Base-by-base conservation (phyloP, 2,329 filamentous ascomycete species). In the Nannizzia gypsea region DNA sequence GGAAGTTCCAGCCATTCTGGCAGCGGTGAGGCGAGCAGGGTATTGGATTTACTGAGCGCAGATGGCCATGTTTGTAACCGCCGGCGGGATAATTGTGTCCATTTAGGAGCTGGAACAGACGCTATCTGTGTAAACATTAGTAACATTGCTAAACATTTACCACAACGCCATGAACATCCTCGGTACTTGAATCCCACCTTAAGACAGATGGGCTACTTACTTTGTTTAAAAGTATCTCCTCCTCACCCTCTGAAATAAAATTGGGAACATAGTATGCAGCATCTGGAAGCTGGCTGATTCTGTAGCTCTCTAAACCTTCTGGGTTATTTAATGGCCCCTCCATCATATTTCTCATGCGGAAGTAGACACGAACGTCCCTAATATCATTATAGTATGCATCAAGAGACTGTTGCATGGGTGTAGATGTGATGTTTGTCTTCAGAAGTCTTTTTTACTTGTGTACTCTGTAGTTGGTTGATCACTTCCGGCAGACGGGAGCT, bases 51-150 rank as follows among this genome's bases (percentile, higher is more conserved):
- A 38, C 89, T 86, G 8, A 97, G 82, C 60, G 89, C 83, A 1
- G 89, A 93, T 1, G 92, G 93, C 81, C 91, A 90, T 0, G 89
- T 89, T 78, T 97, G 91, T 0, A 99, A 83, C 46, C 92, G 86
- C 59, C 93, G 88, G 72, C 90, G 89, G n/a, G 87, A 84, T 59
- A 99, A 85, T 56, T 87, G 81, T 63, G 89, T 91, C 92, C 93
- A 99, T 70, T 85, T 82, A 26, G 88, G 86, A 63, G 84, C 85
- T 26, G 88, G 87, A 0, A 84, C 84, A 50, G 81, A 78, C 57
- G 77, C 76, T 66, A 79, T 72, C 87, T 54, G 9, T 20, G 44
- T 56, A 52, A 20, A 8, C 17, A 28, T n/a, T 15, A 36, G 31
- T 36, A 36, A 36, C 31, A 11, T 11, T 36, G 31, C 9, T 3